Conservation (phyloP, 345 rosid species). For the Sonneratia caseolaris region DNA sequence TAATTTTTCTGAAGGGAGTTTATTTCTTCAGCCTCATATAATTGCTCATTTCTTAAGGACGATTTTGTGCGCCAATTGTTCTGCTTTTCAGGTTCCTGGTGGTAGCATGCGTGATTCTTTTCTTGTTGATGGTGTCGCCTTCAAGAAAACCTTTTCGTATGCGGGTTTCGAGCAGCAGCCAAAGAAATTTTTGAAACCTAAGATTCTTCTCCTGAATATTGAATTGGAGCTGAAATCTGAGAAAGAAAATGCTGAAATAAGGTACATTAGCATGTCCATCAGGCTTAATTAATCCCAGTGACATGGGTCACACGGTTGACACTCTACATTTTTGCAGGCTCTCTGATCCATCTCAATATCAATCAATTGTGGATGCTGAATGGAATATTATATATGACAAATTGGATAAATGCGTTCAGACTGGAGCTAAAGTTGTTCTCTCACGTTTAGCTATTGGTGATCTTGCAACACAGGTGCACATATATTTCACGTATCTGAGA, state of each 20-base stretch:
- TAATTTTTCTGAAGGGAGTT: not conserved
- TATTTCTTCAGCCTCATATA: not conserved
- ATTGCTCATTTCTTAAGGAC: not conserved
- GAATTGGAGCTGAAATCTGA: slow-evolving; percentile 96
- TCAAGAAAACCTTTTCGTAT: slow-evolving; percentile 97
- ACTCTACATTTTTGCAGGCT: slow-evolving; percentile 33
- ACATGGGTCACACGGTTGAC: not conserved
- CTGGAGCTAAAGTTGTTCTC: slow-evolving; percentile 95
- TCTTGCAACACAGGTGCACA: slow-evolving; percentile 82
- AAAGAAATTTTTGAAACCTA: slow-evolving; percentile 76
- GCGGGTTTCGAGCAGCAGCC: slow-evolving; percentile 99
- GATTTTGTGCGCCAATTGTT: slow-evolving; percentile 7
- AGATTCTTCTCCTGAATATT: slow-evolving; percentile 72
- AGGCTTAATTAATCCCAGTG: not conserved
- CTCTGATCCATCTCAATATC: slow-evolving; percentile 92
- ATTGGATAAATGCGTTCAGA: slow-evolving; percentile 83
- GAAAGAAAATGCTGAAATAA: slow-evolving; percentile 98
- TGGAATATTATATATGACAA: slow-evolving; percentile 99
- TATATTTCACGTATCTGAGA: not conserved
- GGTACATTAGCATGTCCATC: slow-evolving; percentile 27
- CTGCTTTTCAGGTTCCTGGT: slow-evolving; percentile 69
- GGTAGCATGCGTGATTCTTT: slow-evolving; percentile 96
- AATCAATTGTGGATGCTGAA: slow-evolving; percentile 99
- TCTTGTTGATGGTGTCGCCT: slow-evolving; percentile 95
- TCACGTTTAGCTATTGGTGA: slow-evolving; percentile 98